These are phyloP conservation scores for Pythium chondricola DNA, from an alignment of 352 stramenopile genomes.

Conservation along the genomic window DNA sequence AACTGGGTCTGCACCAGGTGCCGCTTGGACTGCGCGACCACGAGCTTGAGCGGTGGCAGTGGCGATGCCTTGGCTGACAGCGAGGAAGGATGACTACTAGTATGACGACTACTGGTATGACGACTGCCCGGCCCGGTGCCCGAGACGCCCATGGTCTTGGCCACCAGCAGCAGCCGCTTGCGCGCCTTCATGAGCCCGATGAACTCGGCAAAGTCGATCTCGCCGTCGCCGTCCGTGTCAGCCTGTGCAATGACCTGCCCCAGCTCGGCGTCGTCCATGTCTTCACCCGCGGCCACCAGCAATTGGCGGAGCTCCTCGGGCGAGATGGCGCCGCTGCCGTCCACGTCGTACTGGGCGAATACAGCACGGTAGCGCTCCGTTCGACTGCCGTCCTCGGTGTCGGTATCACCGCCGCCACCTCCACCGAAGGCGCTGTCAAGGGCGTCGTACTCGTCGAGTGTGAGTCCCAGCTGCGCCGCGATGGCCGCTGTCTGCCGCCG, in stretches of 20 bases:
- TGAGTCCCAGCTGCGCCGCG: slow-evolving; percentile 55
- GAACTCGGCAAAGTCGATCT: slow-evolving; percentile 78
- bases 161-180: slow-evolving; percentile 65
- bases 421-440: slow-evolving; percentile 52
- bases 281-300: slow-evolving; percentile 50
- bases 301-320: slow-evolving; percentile 55
- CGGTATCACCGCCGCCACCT: neutral
- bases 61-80: slow-evolving; percentile 4
- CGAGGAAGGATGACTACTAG: no score
- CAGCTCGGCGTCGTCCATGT: slow-evolving; percentile 76
- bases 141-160: slow-evolving; percentile 53
- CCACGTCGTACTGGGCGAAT: slow-evolving; percentile 73
- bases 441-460: slow-evolving; percentile 60
- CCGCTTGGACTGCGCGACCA: slow-evolving; percentile 36
- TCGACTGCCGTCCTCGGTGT: slow-evolving; percentile 15
- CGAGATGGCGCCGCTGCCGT: slow-evolving; percentile 73
- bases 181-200: slow-evolving; percentile 72
- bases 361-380: slow-evolving; percentile 45
- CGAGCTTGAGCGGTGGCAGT: slow-evolving; percentile 59
- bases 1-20: slow-evolving; percentile 42
- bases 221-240: slow-evolving; percentile 61
- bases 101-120: slow-evolving; percentile 8
- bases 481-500: slow-evolving; percentile 38
- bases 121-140: slow-evolving; percentile 22
- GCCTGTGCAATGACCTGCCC: slow-evolving; percentile 52